Conservation (phyloP, 148 eudicot genomes). For the Amaranthus hypochondriacus region DNA sequence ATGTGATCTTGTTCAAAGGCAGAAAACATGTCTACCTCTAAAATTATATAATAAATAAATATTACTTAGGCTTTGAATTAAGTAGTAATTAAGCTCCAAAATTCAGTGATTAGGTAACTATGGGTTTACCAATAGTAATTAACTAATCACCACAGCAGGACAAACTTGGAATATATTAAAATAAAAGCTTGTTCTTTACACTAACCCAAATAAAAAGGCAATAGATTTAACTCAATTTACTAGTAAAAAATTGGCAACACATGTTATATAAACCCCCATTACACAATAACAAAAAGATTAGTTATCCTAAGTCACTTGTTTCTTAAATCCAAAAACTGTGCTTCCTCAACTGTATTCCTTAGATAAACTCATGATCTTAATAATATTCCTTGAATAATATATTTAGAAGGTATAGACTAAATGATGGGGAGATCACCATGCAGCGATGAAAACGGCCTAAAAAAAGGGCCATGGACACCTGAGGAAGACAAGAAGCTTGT, state of each 20-base stretch:
- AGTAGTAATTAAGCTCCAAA: not conserved
- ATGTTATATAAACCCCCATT: constrained; percentile 8
- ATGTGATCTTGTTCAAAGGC: constrained; percentile 6
- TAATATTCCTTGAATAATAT: not conserved
- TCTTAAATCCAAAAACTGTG: not conserved
- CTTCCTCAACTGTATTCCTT: not conserved
- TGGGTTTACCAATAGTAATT: not conserved
- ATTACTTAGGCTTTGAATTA: constrained; percentile 1
- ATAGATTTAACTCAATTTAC: constrained; percentile 6
- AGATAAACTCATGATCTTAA: not conserved
- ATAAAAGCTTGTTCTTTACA: constrained; percentile 13
- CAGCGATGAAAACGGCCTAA: constrained; percentile 37
- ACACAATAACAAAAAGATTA: constrained; percentile 2
- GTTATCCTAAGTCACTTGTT: not conserved
- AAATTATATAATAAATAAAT: not conserved
- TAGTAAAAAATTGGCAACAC: not conserved
- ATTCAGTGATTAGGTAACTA: constrained; percentile 7
- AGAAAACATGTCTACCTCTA: constrained; percentile 5
- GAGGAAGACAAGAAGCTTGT: constrained; percentile 55
- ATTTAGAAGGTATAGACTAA: not conserved
- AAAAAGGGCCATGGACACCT: constrained; percentile 66
- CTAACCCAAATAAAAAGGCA: constrained; percentile 1
- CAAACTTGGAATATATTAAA: not conserved
- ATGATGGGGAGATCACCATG: constrained; percentile 57
- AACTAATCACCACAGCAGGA: not conserved